Conservation (phyloP, 768 basidiomycete genomes). For the Mycena vulgaris region DNA sequence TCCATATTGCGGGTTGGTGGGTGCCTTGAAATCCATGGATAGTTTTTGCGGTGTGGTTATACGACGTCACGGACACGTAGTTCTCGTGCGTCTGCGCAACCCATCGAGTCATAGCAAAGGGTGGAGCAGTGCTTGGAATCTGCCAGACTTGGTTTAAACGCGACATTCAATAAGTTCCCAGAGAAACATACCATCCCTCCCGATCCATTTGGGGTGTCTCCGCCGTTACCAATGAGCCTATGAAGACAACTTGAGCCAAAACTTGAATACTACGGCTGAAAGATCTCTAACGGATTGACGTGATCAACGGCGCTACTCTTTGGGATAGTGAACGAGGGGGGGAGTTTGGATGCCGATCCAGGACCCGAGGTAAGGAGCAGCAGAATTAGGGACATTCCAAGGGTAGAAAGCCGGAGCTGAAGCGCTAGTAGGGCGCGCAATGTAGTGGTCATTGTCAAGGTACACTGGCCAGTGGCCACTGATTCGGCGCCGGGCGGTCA, state of each 20-base stretch:
- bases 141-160: background rate
- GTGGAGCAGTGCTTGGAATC: conserved; percentile 66
- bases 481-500: no score
- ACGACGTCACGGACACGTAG: conserved; percentile 81
- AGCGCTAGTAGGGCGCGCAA: no score
- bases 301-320: conserved; percentile 47
- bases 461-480: no score
- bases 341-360: conserved; percentile 10
- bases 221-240: conserved; percentile 80
- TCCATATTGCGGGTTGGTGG: conserved; percentile 91
- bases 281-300: conserved; percentile 47
- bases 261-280: background rate
- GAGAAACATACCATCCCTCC: conserved; percentile 75
- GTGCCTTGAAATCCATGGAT: conserved; percentile 87
- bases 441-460: no score
- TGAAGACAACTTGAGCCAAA: background rate
- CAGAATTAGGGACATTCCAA: no score
- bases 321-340: conserved; percentile 34
- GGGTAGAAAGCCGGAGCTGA: no score
- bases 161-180: background rate
- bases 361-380: background rate
- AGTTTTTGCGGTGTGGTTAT: conserved; percentile 68
- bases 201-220: conserved; percentile 76
- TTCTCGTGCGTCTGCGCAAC: conserved; percentile 85
- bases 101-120: conserved; percentile 92